These are phyloP conservation scores for Daldinia bambusicola DNA, from an alignment of 495 filamentous ascomycete species.

Conservation along the genomic window DNA sequence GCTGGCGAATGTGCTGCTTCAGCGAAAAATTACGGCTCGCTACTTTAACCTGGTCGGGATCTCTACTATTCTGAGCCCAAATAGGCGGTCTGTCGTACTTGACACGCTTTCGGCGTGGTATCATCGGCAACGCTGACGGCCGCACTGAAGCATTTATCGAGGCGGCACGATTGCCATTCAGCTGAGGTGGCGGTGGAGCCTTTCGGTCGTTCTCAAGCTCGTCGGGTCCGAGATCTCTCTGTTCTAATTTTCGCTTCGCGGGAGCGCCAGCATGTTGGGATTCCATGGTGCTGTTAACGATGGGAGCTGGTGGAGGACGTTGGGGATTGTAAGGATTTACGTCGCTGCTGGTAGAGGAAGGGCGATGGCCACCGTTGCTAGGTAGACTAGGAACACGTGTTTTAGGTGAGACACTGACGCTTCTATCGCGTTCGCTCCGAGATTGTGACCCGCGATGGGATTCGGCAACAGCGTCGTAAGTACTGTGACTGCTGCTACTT, in stretches of 20 bases:
- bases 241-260: conserved; percentile 65
- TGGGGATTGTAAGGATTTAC: conserved; percentile 53
- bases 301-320: conserved; percentile 45
- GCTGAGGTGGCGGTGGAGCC: conserved; percentile 55
- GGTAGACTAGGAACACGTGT: conserved; percentile 65
- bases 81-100: conserved; percentile 53
- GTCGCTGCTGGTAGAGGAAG: conserved; percentile 53
- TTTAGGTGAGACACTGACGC: conserved; percentile 73
- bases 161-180: conserved; percentile 53
- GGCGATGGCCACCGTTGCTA: conserved; percentile 54
- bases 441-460: conserved; percentile 51
- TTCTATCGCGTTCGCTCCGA: conserved; percentile 66
- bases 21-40: conserved; percentile 52
- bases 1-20: conserved; percentile 47
- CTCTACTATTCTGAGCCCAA: conserved; percentile 55
- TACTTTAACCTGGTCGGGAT: conserved; percentile 36
- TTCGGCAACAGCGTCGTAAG: conserved; percentile 54
- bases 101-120: conserved; percentile 52
- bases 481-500: conserved; percentile 53
- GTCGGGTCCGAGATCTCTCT: conserved; percentile 58
- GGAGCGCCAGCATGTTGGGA: conserved; percentile 51
- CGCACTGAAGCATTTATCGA: conserved; percentile 34
- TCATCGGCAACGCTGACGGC: conserved; percentile 44
- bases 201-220: conserved; percentile 56
- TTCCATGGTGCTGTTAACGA: conserved; percentile 45